These are phyloP conservation scores for Saccharomycopsis vini DNA, from an alignment of 805 yeast genomes.

Conservation along the genomic window DNA sequence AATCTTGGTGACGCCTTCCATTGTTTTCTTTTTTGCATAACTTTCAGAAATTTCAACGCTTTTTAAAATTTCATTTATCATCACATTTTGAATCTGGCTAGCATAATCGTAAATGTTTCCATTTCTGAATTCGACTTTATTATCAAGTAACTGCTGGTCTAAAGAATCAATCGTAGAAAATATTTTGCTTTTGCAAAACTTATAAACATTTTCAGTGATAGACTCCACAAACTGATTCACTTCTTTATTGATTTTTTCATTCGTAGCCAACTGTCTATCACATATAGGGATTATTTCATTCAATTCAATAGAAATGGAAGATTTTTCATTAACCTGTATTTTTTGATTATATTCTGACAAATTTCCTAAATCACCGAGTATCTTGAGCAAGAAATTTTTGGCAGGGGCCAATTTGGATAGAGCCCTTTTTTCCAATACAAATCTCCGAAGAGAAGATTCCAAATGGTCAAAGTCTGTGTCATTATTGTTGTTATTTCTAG, in stretches of 20 bases:
- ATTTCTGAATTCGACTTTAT: slow-evolving; percentile 37
- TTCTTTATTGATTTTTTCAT: slow-evolving; percentile 45
- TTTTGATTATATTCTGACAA: slow-evolving; percentile 56
- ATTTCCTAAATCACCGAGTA: slow-evolving; percentile 53
- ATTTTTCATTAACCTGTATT: slow-evolving; percentile 42
- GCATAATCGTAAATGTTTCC: slow-evolving; percentile 69
- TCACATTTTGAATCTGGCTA: slow-evolving; percentile 52
- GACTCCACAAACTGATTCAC: slow-evolving; percentile 58
- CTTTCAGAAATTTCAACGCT: slow-evolving; percentile 60
- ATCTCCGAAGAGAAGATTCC: slow-evolving; percentile 77
- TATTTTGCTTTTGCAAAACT: slow-evolving; percentile 47
- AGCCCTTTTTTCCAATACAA: slow-evolving; percentile 82
- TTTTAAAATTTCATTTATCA: slow-evolving; percentile 56
- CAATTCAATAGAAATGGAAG: slow-evolving; percentile 39
- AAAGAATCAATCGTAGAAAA: slow-evolving; percentile 38
- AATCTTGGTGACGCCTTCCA: slow-evolving; percentile 51
- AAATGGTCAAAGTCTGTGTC: slow-evolving; percentile 69
- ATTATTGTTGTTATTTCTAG: slow-evolving; percentile 24
- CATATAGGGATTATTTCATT: slow-evolving; percentile 55
- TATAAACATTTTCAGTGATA: slow-evolving; percentile 49
- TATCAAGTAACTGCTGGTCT: slow-evolving; percentile 32
- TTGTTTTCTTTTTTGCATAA: slow-evolving; percentile 55
- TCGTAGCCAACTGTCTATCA: slow-evolving; percentile 42
- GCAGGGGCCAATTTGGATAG: slow-evolving; percentile 88
- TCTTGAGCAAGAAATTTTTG: slow-evolving; percentile 68